Conservation (phyloP, 2,329 filamentous ascomycete species). For the Botryotinia globosa region DNA sequence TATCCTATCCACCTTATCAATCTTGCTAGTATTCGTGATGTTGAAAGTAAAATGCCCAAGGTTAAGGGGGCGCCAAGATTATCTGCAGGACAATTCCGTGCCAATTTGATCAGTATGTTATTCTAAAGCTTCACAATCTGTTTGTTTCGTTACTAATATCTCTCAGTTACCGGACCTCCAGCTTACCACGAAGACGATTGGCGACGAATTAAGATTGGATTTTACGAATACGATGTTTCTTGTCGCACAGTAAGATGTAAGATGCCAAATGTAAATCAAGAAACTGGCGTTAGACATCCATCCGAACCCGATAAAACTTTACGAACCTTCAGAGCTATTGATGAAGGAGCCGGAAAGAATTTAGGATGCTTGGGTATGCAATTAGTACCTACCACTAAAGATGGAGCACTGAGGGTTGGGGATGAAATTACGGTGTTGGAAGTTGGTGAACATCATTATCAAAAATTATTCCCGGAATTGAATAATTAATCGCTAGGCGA, state of each 20-base stretch:
- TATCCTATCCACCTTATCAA: slow-evolving; percentile 70
- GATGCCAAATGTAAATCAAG: slow-evolving; percentile 66
- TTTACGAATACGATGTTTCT: slow-evolving; percentile 56
- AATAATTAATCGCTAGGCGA: neutral
- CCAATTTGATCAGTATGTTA: slow-evolving; percentile 59
- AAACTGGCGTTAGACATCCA: slow-evolving; percentile 35
- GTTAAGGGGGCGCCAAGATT: slow-evolving; percentile 46
- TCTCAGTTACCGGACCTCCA: slow-evolving; percentile 52
- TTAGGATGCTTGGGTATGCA: slow-evolving; percentile 64
- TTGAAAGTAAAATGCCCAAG: slow-evolving; percentile 55
- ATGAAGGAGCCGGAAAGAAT: slow-evolving; percentile 53
- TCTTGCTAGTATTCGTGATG: slow-evolving; percentile 59
- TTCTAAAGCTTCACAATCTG: neutral
- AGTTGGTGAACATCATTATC: slow-evolving; percentile 21
- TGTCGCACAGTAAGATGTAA: slow-evolving; percentile 69
- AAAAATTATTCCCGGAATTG: slow-evolving; percentile 16
- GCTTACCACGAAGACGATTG: slow-evolving; percentile 70
- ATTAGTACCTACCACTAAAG: slow-evolving; percentile 52
- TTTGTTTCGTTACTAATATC: neutral
- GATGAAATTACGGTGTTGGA: slow-evolving; percentile 23
- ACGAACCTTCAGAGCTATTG: slow-evolving; percentile 56
- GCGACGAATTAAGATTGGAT: slow-evolving; percentile 55
- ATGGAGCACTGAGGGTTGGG: slow-evolving; percentile 36
- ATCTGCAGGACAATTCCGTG: slow-evolving; percentile 63
- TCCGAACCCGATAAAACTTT: slow-evolving; percentile 59